Conservation (phyloP, 108 stramenopile genomes). For the Cyclotella sp. region DNA sequence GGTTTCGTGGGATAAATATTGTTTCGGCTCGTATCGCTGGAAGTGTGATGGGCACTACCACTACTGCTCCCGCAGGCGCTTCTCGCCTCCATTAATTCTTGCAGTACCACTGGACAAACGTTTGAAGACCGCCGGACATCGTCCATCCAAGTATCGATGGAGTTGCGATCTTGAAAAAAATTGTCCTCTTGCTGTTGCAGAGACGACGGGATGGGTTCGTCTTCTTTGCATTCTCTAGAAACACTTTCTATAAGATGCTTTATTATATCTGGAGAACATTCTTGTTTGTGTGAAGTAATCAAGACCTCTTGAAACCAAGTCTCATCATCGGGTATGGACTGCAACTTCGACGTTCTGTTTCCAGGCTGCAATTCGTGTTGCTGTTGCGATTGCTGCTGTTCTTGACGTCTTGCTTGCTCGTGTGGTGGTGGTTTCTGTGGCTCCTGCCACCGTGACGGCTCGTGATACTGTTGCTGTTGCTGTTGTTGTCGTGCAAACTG, state of each 20-base stretch:
- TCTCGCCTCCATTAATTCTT: neutral
- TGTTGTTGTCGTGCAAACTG: no score
- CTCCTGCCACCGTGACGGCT: neutral
- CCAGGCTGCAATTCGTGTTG: neutral
- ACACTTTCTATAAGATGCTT: neutral
- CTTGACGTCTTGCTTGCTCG: neutral
- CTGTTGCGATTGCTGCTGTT: neutral
- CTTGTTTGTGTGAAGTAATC: neutral
- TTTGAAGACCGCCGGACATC: neutral
- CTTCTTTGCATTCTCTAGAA: neutral
- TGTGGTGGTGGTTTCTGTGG: neutral
- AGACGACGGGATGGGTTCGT: neutral
- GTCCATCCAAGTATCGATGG: neutral
- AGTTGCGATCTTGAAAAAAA: neutral
- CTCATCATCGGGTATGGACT: slow-evolving; percentile 2
- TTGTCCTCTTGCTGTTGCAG: neutral
- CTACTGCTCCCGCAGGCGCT: neutral
- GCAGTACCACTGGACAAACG: neutral
- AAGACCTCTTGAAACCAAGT: slow-evolving; percentile 9
- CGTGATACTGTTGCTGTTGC: neutral
- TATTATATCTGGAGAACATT: neutral
- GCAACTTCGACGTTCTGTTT: neutral
- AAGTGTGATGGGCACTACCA: neutral
- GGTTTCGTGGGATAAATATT: neutral
- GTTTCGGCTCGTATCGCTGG: neutral